Evolutionary conservation across 2,329 filamentous ascomycete genomes (phyloP).

Genomic region (Talaromyces amestolkiae): DNA sequence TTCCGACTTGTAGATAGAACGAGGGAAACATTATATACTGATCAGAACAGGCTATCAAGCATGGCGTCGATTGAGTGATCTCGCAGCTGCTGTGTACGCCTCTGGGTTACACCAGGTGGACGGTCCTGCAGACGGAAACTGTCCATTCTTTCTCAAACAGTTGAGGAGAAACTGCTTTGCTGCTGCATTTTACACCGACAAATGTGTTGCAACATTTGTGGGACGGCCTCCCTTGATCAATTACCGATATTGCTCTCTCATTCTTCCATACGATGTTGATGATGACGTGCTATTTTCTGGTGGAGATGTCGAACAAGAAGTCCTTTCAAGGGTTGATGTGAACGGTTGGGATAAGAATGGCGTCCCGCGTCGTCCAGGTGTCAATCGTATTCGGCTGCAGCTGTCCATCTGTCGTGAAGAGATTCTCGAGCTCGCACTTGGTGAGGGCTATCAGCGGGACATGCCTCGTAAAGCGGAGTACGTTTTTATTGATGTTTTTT

Average conservation of each 20-base stretch:
- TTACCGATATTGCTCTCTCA: slow-evolving; percentile 29
- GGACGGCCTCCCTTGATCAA: slow-evolving; percentile 32
- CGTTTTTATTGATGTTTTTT: background rate
- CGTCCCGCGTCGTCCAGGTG: slow-evolving; percentile 21
- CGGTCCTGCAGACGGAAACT: slow-evolving; percentile 37
- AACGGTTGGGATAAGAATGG: slow-evolving; percentile 27
- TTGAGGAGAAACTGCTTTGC: slow-evolving; percentile 29
- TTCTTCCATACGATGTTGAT: slow-evolving; percentile 30
- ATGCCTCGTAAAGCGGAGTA: slow-evolving; percentile 18
- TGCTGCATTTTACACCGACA: slow-evolving; percentile 28
- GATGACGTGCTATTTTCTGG: slow-evolving; percentile 26
- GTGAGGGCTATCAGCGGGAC: slow-evolving; percentile 24
- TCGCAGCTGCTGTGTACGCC: slow-evolving; percentile 22
- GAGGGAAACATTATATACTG: slow-evolving; percentile 10
- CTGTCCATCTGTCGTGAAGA: slow-evolving; percentile 26
- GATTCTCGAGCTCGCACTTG: slow-evolving; percentile 22
- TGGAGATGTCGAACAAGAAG: slow-evolving; percentile 16
- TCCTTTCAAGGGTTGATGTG: slow-evolving; percentile 21
- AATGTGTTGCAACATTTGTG: slow-evolving; percentile 30
- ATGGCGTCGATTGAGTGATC: slow-evolving; percentile 23
- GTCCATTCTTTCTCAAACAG: slow-evolving; percentile 29
- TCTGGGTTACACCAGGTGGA: slow-evolving; percentile 31
- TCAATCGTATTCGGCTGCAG: slow-evolving; percentile 24
- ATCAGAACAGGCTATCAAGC: slow-evolving; percentile 21
- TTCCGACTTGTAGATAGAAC: background rate